Base-by-base conservation (phyloP, 805 yeast genomes). In the Teunomyces funiuensis region DNA sequence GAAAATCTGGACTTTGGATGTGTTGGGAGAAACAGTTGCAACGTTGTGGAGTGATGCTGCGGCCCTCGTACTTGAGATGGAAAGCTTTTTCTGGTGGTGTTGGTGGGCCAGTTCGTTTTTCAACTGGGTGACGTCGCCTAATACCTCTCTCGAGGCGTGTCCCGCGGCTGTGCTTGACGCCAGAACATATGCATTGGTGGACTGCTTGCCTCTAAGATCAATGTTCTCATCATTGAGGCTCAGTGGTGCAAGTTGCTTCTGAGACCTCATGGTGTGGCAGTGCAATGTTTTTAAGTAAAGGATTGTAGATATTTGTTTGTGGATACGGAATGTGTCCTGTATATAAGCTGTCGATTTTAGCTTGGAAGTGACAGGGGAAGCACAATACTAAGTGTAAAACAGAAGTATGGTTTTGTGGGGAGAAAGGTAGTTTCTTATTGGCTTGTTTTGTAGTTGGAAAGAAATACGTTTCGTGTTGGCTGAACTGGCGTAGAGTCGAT, bases 51-150 rank as follows among this genome's bases (percentile, higher is more conserved):
- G 19, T 6, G 41, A 15, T 7, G 30, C 23, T 7, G 38, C 13
- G 22, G 28, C 19, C 14, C 37, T 40, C 28, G 15, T 25, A n/a
- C 28, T 17, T 9, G 36, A 25, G 7, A 25, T 20, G 20, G 36
- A 25, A 15, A 19, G 20, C 23, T 31, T 31, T 20, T 31, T 31
- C 14, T 31, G 34, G 39, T 44, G 25, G 20, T 22, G 13, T 20
- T 28, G 31, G n/a, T n/a, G n/a, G n/a, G n/a, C n/a, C n/a, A n/a
- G n/a, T 47, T 47, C 42, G 50, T 55, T 47, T 46, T 51, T 59
- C 11, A 45, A 42, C 34, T 50, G 55, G 5, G 65, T 61, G 13
- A 62, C 52, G 42, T 63, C 69, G 28, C 59, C 53, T 40, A 63
- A 55, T 10, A 57, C 66, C 31, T 60, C 62, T 37, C 69, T 45